These are phyloP conservation scores for Cyclotella cryptica DNA, from an alignment of 108 stramenopile genomes.

Conservation along the genomic window DNA sequence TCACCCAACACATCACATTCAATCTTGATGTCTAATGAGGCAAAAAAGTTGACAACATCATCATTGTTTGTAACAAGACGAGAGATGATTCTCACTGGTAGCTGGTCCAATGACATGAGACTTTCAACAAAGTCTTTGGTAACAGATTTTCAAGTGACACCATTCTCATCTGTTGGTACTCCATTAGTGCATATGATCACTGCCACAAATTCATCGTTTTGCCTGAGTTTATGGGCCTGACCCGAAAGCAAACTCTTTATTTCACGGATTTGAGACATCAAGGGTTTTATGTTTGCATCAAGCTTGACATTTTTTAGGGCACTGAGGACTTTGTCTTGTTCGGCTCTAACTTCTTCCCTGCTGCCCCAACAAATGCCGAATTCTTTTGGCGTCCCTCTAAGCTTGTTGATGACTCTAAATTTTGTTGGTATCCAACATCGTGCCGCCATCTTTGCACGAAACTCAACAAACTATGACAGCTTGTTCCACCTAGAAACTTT, in stretches of 20 bases:
- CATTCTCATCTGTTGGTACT: slow-evolving; percentile 52
- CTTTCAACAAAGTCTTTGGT: slow-evolving; percentile 25
- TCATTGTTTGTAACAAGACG: slow-evolving; percentile 51
- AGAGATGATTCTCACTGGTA: slow-evolving; percentile 49
- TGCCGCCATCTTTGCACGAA: slow-evolving; percentile 18
- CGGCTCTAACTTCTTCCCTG: neutral
- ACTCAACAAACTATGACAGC: slow-evolving; percentile 20
- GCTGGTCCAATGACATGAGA: neutral
- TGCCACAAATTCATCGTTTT: slow-evolving; percentile 21
- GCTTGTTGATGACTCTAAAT: slow-evolving; percentile 12
- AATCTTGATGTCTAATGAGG: slow-evolving; percentile 34
- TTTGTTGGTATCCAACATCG: slow-evolving; percentile 33
- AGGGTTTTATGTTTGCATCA: neutral
- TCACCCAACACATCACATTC: slow-evolving; percentile 65
- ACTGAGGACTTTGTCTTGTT: neutral
- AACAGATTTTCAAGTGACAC: neutral
- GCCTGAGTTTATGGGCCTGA: slow-evolving; percentile 23
- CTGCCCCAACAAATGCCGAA: neutral
- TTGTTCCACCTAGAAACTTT: slow-evolving; percentile 19
- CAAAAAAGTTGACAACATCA: slow-evolving; percentile 43
- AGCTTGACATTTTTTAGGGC: neutral
- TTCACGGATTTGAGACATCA: neutral
- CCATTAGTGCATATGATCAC: slow-evolving; percentile 64
- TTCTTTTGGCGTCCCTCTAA: neutral
- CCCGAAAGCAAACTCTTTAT: neutral